Evolutionary conservation across 352 stramenopile species (phyloP), one percentile per base, ranked within the genome.

Genomic region (Elongisporangium senticosum): DNA sequence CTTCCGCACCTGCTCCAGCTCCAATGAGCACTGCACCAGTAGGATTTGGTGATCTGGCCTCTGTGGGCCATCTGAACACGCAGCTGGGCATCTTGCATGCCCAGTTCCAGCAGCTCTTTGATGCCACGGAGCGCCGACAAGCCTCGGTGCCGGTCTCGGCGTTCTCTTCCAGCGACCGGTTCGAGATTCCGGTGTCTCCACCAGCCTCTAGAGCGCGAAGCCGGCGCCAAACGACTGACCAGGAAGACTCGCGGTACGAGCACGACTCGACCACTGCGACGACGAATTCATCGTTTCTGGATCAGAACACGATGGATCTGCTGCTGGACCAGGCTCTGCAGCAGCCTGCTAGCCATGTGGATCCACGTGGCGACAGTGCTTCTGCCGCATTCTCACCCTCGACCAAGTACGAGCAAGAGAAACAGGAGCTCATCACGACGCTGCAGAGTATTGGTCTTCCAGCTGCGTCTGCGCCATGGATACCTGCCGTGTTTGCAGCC

Each of bases 21-120:
- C 49, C 26, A 49, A 22, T 24, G 20, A 37, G 17, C 22, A 15
- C 55, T n/a, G 19, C 24, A 15, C 47, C 28, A 13, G 28, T 39
- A 7, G 28, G 28, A 4, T 70, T 77, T 21, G 68, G 53, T 49
- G 69, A 78, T 37, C 68, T 65, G 22, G 65, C 70, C 21, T 68
- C 69, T 2, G 61, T 84, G 7, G 70, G 74, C 51, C 74, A 84
- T 23, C 55, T 82, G 1, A 78, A 82, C 50, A 63, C 71, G 17
- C 75, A 85, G 62, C 66, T 85, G 4, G 67, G 67, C 13, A 61
- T 85, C 23, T 71, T 85, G 15, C 75, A 85, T 54, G 63, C 72
- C 40, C 75, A 85, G 53, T 85, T 85, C 55, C 75, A 85, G 60
- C 72, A 85, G 59, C 67, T 85, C 23, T 85, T 85, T 59, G 68